Percentiles rank a stretch among this genome's conserved stretches.
Conservation (phyloP, 2,329 filamentous ascomycete species). For the Clarireedia paspali region DNA sequence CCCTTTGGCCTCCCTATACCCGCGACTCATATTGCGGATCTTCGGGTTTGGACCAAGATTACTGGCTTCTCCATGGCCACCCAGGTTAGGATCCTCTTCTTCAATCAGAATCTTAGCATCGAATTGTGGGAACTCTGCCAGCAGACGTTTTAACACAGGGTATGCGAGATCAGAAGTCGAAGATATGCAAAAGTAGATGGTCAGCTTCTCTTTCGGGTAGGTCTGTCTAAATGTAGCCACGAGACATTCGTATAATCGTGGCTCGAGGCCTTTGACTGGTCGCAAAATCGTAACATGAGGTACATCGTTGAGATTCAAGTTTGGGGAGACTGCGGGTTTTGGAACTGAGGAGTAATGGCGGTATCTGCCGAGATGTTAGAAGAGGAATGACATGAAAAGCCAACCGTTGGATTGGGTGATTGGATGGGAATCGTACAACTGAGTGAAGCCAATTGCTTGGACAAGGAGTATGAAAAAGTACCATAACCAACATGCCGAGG, state of each 20-base stretch:
- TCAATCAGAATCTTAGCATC: slow-evolving; percentile 73
- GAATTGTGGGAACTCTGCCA: slow-evolving; percentile 63
- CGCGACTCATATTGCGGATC: slow-evolving; percentile 90
- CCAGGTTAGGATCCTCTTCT: slow-evolving; percentile 67
- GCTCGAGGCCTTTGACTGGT: slow-evolving; percentile 87
- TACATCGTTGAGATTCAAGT: slow-evolving; percentile 44
- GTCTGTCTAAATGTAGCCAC: slow-evolving; percentile 75
- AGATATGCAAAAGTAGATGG: slow-evolving; percentile 76
- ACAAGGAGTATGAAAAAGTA: slow-evolving; percentile 44
- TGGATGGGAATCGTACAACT: slow-evolving; percentile 37
- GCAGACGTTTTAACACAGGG: slow-evolving; percentile 61
- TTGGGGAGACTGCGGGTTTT: slow-evolving; percentile 42
- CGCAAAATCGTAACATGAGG: slow-evolving; percentile 87
- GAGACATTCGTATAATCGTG: slow-evolving; percentile 85
- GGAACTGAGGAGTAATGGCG: slow-evolving; percentile 45
- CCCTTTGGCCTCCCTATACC: slow-evolving; percentile 79
- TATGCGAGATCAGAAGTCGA: slow-evolving; percentile 69
- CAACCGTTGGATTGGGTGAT: not conserved
- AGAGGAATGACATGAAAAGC: not conserved
- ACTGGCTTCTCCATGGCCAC: slow-evolving; percentile 42
- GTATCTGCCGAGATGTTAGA: slow-evolving; percentile 34
- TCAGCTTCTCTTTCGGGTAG: slow-evolving; percentile 70
- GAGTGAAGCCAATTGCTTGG: slow-evolving; percentile 46
- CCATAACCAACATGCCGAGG: slow-evolving; percentile 46
- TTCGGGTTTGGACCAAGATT: slow-evolving; percentile 94